Percentiles rank a stretch among this genome's conserved stretches.
These are phyloP conservation scores for Selaginella tamariscina DNA, from an alignment of 75 land plant genomes.

Conservation along the genomic window DNA sequence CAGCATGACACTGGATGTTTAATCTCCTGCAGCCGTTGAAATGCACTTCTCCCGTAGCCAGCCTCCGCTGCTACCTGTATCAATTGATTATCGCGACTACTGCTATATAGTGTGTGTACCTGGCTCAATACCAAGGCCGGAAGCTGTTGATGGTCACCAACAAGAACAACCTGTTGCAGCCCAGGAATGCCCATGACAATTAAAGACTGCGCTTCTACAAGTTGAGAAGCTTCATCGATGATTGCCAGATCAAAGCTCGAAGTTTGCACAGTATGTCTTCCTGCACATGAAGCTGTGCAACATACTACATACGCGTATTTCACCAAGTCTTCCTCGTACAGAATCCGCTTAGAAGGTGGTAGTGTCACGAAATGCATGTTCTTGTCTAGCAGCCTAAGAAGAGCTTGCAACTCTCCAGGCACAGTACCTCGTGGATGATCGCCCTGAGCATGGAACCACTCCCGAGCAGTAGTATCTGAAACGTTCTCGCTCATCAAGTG, in stretches of 20 bases:
- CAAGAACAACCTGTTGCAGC: constrained; percentile 43
- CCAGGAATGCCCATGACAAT: constrained; percentile 43
- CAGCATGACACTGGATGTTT: constrained; percentile 46
- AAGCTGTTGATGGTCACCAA: constrained; percentile 73
- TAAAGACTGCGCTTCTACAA: constrained; percentile 65
- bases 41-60: constrained; percentile 73
- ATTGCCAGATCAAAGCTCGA: constrained; percentile 35
- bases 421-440: no score
- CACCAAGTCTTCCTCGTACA: constrained; percentile 14
- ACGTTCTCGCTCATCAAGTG: neutral
- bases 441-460: neutral
- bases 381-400: neutral
- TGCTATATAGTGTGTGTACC: constrained; percentile 23
- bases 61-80: constrained; percentile 45
- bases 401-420: neutral
- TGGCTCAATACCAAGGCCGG: constrained; percentile 65
- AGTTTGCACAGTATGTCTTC: constrained; percentile 18
- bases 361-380: neutral
- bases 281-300: constrained; percentile 52
- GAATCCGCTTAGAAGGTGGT: constrained; percentile 9
- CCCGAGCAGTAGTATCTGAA: neutral
- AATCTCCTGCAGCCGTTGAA: constrained; percentile 45
- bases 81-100: neutral
- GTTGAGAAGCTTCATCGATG: constrained; percentile 79
- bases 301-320: constrained; percentile 34